Evolutionary conservation across 2,329 filamentous ascomycete species (phyloP), one percentile per base, ranked within the genome.

Genomic region (Biscogniauxia sp.): DNA sequence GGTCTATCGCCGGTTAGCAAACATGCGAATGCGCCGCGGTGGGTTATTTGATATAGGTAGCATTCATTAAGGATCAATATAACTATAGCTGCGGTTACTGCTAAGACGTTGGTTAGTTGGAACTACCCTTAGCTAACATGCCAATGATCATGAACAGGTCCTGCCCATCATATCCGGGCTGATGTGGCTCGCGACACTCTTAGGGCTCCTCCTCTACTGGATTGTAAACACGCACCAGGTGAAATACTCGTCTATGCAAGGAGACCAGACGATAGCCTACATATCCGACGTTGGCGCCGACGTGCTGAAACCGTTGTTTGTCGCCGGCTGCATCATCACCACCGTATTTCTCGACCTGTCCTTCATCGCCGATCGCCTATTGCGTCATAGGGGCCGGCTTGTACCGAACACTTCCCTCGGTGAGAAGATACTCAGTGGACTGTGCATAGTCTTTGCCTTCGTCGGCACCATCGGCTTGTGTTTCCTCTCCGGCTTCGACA

Each of bases 401-500:
- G 86, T 88, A 2, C 89, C 86, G 64, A 97, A 97, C 76, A 77
- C 83, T 11, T 86, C 84, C 7, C 67, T 70, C 8, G 78, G 75
- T 60, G 87, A 93, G 72, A 91, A 89, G 75, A 68, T 86, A 3
- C 80, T 92, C 20, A 86, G 81, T 5, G 74, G 72, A 1, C 74
- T 90, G 51, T 84, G 83, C 52, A 91, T 93, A 54, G 51, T 87
- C 28, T 86, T 88, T 63, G 90, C 93, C 11, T 72, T 94, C 51
- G 76, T 88, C 23, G 95, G 95, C 56, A 93, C 91, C 0, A 81
- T 82, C 0, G 94, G 94, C 3, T 77, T 99, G 52, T 92, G 97
- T 64, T 80, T 93, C 5, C 82, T 99, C 50, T 88, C 88, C 64
- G 88, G 97, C 68, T 97, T 96, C 75, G 92, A 98, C 75, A 95